These are phyloP conservation scores for Coemansia asiatica DNA, from an alignment of 192 early-diverging fungal species.

Conservation along the genomic window DNA sequence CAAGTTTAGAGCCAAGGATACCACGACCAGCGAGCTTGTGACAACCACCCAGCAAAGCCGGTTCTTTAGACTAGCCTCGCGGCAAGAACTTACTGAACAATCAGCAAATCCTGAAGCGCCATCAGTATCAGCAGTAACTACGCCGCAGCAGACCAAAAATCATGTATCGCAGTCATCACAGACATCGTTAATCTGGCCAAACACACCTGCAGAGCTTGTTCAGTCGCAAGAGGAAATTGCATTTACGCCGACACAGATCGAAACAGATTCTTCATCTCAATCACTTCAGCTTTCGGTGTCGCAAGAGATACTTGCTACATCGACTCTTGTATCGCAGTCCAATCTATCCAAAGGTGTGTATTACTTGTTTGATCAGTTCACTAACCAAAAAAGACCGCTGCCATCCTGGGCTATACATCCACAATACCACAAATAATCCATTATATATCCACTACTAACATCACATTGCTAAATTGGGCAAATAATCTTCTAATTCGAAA, in stretches of 20 bases:
- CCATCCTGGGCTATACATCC: not conserved
- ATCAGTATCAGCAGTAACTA: not conserved
- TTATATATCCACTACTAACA: not conserved
- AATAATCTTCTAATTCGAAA: not conserved
- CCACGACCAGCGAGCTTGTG: constrained; percentile 6
- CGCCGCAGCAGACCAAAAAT: not conserved
- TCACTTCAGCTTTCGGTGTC: not conserved
- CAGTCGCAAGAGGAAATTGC: not conserved
- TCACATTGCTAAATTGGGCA: not conserved
- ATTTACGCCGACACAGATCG: not conserved
- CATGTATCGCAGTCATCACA: not conserved
- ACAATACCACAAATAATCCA: not conserved
- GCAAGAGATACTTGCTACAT: not conserved
- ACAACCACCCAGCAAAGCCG: constrained; percentile 27
- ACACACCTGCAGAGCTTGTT: not conserved
- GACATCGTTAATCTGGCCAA: not conserved
- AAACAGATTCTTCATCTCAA: not conserved
- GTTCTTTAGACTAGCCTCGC: constrained; percentile 23
- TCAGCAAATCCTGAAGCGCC: not conserved
- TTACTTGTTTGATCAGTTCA: constrained; percentile 8
- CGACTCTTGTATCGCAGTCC: not conserved
- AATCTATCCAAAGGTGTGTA: constrained; percentile 6
- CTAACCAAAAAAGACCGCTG: not conserved
- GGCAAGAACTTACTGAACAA: too few relatives aligned
- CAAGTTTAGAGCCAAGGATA: constrained; percentile 27